A percentile compares a stretch with the other conserved stretches of the same genome.
phyloP scores from a whole-genome alignment of 2,329 filamentous ascomycete species.

The Talaromyces amestolkiae region DNA sequence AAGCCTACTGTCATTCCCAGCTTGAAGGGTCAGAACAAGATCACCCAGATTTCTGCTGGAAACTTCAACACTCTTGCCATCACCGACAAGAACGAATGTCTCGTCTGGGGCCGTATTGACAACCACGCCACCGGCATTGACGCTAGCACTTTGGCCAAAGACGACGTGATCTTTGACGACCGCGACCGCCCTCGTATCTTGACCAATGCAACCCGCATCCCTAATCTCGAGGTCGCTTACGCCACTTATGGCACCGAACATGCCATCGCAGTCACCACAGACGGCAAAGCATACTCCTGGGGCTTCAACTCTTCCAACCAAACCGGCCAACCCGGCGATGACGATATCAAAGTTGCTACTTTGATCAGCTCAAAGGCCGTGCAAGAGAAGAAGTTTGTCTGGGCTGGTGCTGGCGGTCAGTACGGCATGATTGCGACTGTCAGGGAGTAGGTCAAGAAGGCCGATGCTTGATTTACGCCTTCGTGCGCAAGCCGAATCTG shows the following conservation, averaged over 20 bases:
- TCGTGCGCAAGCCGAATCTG: not conserved
- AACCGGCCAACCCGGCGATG: constrained; percentile 72
- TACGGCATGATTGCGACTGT: constrained; percentile 39
- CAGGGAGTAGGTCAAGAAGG: not conserved
- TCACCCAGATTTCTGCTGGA: constrained; percentile 66
- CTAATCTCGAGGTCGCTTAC: constrained; percentile 42
- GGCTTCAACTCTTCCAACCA: constrained; percentile 79
- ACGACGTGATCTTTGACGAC: constrained; percentile 60
- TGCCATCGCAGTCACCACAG: constrained; percentile 65
- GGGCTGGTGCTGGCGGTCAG: constrained; percentile 84
- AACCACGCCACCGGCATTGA: constrained; percentile 58
- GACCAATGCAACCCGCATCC: constrained; percentile 36
- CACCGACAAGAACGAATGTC: constrained; percentile 50
- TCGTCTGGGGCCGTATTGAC: constrained; percentile 58
- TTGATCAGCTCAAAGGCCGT: constrained; percentile 82
- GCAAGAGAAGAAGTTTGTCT: constrained; percentile 69
- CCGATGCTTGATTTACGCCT: constrained; percentile 6
- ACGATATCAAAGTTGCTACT: constrained; percentile 75
- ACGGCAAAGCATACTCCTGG: constrained; percentile 73
- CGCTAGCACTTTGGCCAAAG: constrained; percentile 44
- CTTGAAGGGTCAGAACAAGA: constrained; percentile 56
- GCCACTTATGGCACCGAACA: constrained; percentile 70
- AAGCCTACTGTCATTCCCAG: constrained; percentile 63
- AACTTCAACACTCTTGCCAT: constrained; percentile 66
- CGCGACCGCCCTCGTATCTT: constrained; percentile 64